Base-by-base conservation (phyloP, 2,329 filamentous ascomycete species). In the Colletotrichum truncatum region DNA sequence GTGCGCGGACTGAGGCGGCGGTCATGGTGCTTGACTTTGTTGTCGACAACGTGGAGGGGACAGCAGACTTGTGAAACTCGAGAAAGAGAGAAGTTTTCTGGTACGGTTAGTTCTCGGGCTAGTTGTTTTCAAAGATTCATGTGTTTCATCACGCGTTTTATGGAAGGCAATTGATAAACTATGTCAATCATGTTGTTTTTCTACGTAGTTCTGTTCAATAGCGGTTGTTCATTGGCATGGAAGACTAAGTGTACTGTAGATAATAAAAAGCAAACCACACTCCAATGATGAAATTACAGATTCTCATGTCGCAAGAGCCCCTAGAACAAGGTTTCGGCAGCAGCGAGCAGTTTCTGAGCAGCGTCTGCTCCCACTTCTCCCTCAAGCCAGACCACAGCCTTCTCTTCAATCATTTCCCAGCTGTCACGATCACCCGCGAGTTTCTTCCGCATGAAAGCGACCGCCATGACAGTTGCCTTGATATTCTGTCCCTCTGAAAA, bases 401-500 rank as follows among this genome's bases (percentile, higher is more conserved):
- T 91, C 9, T 85, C 83, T 14, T 84, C 86, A 38, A 91, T 76
- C 80, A 92, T 79, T 67, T 89, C 88, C 89, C 89, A 92, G 6
- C 82, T 81, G 3, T 88, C 89, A 72, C 79, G 76, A 53, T 86
- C 78, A 0, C 67, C 75, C 0, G 34, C 69, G 63, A 87, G 69
- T 58, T 78, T 82, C 39, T 54, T 73, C 70, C 86, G 81, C 66
- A 92, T 73, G 64, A 78, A 86, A 2, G 74, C 77, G 7, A 89
- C 59, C 2, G 82, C 84, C 26, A 85, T 55, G 3, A 73, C 70
- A 6, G 79, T 81, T 3, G 75, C 70, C 16, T 76, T 63, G 1
- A 62, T 64, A 18, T 69, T 65, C 23, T n/a, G 7, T 9, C 10
- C n/a, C 1, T 4, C 32, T 8, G 6, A 5, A 1, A 21, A 45